These are phyloP conservation scores for Penicillium sp. DNA, from an alignment of 2,329 filamentous ascomycete species.

Conservation along the genomic window DNA sequence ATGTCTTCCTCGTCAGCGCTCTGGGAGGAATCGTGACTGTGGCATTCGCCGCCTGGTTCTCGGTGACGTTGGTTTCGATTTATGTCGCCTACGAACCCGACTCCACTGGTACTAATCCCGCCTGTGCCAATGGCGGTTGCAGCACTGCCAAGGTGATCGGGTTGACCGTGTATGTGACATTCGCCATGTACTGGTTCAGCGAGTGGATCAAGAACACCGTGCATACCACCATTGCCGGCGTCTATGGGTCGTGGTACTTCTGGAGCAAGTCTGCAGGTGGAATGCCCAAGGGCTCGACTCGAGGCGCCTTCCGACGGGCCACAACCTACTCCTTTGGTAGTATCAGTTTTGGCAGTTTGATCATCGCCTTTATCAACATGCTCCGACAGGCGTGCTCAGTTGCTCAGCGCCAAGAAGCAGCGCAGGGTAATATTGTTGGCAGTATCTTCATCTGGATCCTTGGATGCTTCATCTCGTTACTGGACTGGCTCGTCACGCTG, in stretches of 20 bases:
- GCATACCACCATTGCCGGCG: constrained; percentile 81
- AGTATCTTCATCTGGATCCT: constrained; percentile 72
- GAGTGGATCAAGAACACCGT: constrained; percentile 95
- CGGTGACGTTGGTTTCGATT: constrained; percentile 80
- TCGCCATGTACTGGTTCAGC: constrained; percentile 90
- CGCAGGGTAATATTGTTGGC: constrained; percentile 69
- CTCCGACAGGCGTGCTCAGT: constrained; percentile 79
- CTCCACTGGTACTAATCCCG: constrained; percentile 50
- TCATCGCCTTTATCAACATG: constrained; percentile 86
- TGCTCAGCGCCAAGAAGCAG: constrained; percentile 66
- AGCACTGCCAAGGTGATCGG: constrained; percentile 78
- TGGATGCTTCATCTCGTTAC: constrained; percentile 71
- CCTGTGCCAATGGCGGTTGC: constrained; percentile 64
- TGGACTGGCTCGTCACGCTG: constrained; percentile 86
- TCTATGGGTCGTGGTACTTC: constrained; percentile 95
- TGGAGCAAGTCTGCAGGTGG: constrained; percentile 61
- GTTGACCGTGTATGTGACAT: constrained; percentile 81
- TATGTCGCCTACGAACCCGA: constrained; percentile 79
- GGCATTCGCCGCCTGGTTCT: constrained; percentile 81
- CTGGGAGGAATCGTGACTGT: constrained; percentile 76
- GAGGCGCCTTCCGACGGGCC: constrained; percentile 78
- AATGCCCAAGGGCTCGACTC: constrained; percentile 76
- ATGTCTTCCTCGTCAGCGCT: constrained; percentile 84
- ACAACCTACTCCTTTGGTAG: constrained; percentile 92
- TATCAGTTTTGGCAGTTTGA: constrained; percentile 80